Conservation (phyloP, 176 grass and related monocot genomes). For the Oryza officinalis region DNA sequence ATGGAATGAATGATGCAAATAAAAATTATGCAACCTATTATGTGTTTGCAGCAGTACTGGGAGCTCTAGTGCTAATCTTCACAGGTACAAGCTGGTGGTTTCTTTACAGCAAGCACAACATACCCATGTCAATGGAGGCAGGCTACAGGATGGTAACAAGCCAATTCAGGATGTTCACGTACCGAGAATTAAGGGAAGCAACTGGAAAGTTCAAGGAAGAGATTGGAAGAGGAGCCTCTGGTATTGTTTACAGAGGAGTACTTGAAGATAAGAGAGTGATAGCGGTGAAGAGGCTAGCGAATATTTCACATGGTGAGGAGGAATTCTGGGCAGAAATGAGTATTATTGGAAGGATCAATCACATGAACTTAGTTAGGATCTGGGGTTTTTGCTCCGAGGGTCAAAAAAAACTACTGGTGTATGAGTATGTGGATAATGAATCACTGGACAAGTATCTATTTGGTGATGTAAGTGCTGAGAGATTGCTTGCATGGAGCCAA, state of each 20-base stretch:
- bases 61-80: slow-evolving; percentile 52
- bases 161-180: slow-evolving; percentile 70
- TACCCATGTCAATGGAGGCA: slow-evolving; percentile 51
- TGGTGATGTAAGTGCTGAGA: slow-evolving; percentile 38
- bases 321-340: slow-evolving; percentile 62
- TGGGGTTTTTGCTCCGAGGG: slow-evolving; percentile 57
- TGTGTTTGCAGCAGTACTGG: slow-evolving; percentile 52
- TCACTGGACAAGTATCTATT: slow-evolving; percentile 71
- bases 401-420: slow-evolving; percentile 53
- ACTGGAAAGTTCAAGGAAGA: slow-evolving; percentile 76
- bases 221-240: slow-evolving; percentile 68
- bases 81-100: slow-evolving; percentile 60
- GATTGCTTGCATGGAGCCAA: slow-evolving; percentile 54
- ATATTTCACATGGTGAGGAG: slow-evolving; percentile 52
- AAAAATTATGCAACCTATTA: slow-evolving; percentile 58
- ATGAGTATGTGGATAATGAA: slow-evolving; percentile 69
- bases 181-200: slow-evolving; percentile 53
- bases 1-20: slow-evolving; percentile 14
- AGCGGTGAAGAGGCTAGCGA: slow-evolving; percentile 64
- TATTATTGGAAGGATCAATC: slow-evolving; percentile 63
- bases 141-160: slow-evolving; percentile 62
- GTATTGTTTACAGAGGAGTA: slow-evolving; percentile 65
- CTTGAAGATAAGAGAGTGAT: slow-evolving; percentile 62
- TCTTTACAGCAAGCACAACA: slow-evolving; percentile 53
- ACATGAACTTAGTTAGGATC: slow-evolving; percentile 71